Percentiles rank a stretch among this genome's conserved stretches.
These are phyloP conservation scores for Trichoderma virens DNA, from an alignment of 495 filamentous ascomycete genomes.

Conservation along the genomic window DNA sequence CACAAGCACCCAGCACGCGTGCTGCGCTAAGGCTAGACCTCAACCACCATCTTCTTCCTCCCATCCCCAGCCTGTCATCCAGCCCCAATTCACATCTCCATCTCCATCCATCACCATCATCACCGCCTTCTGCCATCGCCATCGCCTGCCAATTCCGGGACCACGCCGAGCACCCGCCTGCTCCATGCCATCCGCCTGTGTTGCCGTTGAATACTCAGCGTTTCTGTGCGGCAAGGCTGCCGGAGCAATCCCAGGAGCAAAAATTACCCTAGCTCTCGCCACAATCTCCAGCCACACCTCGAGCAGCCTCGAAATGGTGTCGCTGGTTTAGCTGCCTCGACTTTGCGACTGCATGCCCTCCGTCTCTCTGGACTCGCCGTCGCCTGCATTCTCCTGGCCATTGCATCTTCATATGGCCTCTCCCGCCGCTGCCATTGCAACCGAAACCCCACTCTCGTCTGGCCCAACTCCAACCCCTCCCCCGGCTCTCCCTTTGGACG, in stretches of 20 bases:
- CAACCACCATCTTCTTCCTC: neutral
- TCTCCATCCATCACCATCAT: neutral
- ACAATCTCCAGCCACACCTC: constrained; percentile 45
- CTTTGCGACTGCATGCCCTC: constrained; percentile 8
- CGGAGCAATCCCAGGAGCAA: neutral
- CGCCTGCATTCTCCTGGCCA: constrained; percentile 36
- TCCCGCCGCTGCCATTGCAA: constrained; percentile 17
- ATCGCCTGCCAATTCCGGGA: neutral
- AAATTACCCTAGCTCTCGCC: constrained; percentile 33
- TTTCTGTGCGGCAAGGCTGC: constrained; percentile 8
- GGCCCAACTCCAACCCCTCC: constrained; percentile 20
- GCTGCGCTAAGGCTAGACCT: neutral
- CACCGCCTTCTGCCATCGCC: neutral
- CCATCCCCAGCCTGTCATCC: constrained; percentile 7
- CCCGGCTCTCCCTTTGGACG: constrained; percentile 13
- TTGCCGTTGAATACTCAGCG: neutral
- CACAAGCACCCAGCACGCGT: neutral
- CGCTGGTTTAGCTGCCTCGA: constrained; percentile 21
- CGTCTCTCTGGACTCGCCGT: constrained; percentile 32
- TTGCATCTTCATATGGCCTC: constrained; percentile 33
- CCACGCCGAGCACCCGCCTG: neutral
- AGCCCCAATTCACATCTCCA: neutral
- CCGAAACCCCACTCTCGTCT: constrained; percentile 21
- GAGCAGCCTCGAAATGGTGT: constrained; percentile 31
- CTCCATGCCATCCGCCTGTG: neutral